Percentiles rank a stretch among this genome's conserved stretches.
phyloP scores from a whole-genome alignment of 441 rosid genomes.

The Iberis amara region DNA sequence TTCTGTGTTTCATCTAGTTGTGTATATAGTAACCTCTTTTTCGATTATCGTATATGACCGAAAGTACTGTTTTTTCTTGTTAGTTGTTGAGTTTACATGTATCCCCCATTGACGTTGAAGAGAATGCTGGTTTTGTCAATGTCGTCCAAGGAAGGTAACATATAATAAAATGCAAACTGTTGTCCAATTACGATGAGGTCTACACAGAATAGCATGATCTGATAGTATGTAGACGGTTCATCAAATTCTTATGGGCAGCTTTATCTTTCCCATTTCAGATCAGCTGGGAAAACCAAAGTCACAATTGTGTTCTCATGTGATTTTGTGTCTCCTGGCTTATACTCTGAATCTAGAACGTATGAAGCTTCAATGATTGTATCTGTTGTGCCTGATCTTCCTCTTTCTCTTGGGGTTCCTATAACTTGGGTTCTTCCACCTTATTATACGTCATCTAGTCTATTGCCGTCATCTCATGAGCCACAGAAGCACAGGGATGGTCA shows the following conservation, averaged over 20 bases:
- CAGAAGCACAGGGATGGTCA: conserved; percentile 54
- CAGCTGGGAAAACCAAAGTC: conserved; percentile 67
- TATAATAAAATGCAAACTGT: no score
- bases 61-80: conserved; percentile 23
- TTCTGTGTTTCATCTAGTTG: conserved; percentile 22
- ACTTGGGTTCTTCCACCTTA: conserved; percentile 97
- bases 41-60: conserved; percentile 5
- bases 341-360: conserved; percentile 60
- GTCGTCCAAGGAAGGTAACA: conserved; percentile 74
- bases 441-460: conserved; percentile 64
- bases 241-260: conserved; percentile 27
- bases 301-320: conserved; percentile 77
- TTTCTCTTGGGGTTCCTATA: conserved; percentile 77
- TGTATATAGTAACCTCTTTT: conserved; percentile 24
- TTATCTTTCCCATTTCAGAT: conserved; percentile 46
- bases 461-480: conserved; percentile 54
- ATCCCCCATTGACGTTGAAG: conserved; percentile 40
- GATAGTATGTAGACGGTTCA: conserved; percentile 13
- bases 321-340: conserved; percentile 60
- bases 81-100: conserved; percentile 54
- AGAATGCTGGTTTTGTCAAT: conserved; percentile 51
- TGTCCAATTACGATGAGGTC: no score
- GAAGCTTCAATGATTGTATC: conserved; percentile 50
- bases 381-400: conserved; percentile 85
- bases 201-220: conserved; percentile 5